Evolutionary conservation across 495 filamentous ascomycete genomes (phyloP), one percentile per base, ranked within the genome.

Genomic region (Pyrenula massariospora): DNA sequence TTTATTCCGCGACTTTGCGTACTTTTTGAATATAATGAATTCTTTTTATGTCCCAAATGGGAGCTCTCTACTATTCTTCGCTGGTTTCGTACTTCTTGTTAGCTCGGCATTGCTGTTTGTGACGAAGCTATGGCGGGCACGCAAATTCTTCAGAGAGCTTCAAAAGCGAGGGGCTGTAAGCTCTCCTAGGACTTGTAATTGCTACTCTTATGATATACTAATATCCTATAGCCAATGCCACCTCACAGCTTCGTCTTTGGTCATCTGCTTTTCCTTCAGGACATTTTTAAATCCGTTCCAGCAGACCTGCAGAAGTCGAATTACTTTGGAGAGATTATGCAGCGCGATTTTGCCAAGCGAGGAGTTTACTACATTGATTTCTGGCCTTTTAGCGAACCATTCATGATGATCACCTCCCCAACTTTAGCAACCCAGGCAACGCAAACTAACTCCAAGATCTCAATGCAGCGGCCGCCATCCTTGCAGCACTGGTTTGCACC

Each of bases 351-450:
- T 51, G 11, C 24, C 2, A 31, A 52, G 3, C 61, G 55, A 47
- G 63, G 62, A 0, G 15, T 72, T 53, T 71, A 63, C 57, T 70
- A 68, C 52, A 12, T 73, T 12, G 71, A 75, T 36, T 51, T 60
- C 1, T 72, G 63, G 60, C 72, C 71, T 19, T 48, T 71, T 23
- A 51, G 54, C 15, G 50, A 54, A 8, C 58, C 61, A 2, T 57
- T 63, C 15, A 23, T 66, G 5, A 56, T 56, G 12, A 51, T 65
- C 12, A 24, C 54, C 3, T 66, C 66, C 1, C 66, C 65, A 2
- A 25, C 52, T 8, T 36, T 61, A 12, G 60, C 66, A 11, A 64
- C 23, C 19, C 58, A 63, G 47, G 59, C 54, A 2, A 25, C 49
- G 22, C 59, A 63, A 21, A 53, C 55, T 19, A 61, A 60, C 48